Evolutionary conservation across 345 rosid species (phyloP), one percentile per base, ranked within the genome.

Genomic region (Mercurialis annua): DNA sequence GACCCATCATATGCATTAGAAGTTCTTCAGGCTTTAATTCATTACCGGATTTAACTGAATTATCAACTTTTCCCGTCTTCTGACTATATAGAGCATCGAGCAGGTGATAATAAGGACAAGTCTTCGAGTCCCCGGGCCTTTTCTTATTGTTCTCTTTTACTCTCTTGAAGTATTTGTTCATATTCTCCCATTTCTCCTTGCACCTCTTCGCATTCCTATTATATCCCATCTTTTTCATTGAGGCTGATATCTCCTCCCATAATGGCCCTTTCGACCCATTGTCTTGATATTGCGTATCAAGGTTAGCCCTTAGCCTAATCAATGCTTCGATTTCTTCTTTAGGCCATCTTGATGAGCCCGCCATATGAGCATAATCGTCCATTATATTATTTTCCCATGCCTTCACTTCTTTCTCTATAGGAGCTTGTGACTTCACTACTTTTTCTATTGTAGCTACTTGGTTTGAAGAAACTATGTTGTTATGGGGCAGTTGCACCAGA

Each of bases 81-180:
- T 78, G 84, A 20, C 73, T 86, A 73, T 90, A 78, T 52, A 90
- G 46, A 46, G 87, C 89, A 71, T 90, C 88, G 14, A 90, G 86
- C 76, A 80, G 71, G 10, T 71, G 56, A 56, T 70, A 76, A 49
- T 76, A 76, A 40, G 75, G 75, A 56, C 79, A 76, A 5, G 79
- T 76, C 53, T 70, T 76, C 11, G 75, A 43, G 14, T 76, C 79
- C 36, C 10, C 75, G 1, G 79, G 42, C 64, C 79, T 70, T 71
- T 24, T 71, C 71, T 76, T 76, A n/a, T 55, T 76, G 75, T 67
- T 76, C 15, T 76, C 79, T 59, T 62, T 76, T 31, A 76, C 79
- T 56, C 79, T 71, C 75, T 66, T 76, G 79, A 76, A 76, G 71
- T 76, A 76, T 49, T 76, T 76, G 71, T 76, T 76, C 79, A 76